These are phyloP conservation scores for Suillus paluster DNA, from an alignment of 768 basidiomycete species.

Conservation along the genomic window DNA sequence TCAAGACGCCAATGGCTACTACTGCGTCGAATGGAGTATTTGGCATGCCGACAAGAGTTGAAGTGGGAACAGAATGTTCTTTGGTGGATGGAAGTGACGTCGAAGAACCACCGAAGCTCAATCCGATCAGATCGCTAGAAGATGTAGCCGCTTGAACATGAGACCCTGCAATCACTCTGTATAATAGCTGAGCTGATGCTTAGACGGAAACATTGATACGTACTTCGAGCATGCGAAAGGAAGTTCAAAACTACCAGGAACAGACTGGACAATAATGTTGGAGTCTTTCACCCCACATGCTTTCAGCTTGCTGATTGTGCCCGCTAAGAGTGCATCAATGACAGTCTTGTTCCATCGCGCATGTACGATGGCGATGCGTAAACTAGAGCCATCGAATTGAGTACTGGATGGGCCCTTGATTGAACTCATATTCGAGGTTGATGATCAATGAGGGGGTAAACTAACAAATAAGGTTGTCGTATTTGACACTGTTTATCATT, in stretches of 20 bases:
- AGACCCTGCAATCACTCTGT: slow-evolving; percentile 87
- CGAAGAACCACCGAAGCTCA: slow-evolving; percentile 46
- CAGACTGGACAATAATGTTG: slow-evolving; percentile 90
- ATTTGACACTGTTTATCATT: slow-evolving; percentile 6
- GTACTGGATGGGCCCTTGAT: slow-evolving; percentile 79
- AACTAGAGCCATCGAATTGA: slow-evolving; percentile 75
- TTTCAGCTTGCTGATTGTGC: slow-evolving; percentile 79
- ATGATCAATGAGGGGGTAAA: not conserved
- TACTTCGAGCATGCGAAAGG: slow-evolving; percentile 87
- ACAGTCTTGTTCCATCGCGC: slow-evolving; percentile 94
- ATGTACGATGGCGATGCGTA: slow-evolving; percentile 92
- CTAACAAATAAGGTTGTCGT: not conserved
- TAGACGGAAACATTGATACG: slow-evolving; percentile 14
- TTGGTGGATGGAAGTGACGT: slow-evolving; percentile 40
- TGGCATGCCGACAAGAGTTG: slow-evolving; percentile 46
- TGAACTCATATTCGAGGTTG: slow-evolving; percentile 34
- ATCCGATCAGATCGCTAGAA: slow-evolving; percentile 75
- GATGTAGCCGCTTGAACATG: slow-evolving; percentile 79
- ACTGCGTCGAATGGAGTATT: slow-evolving; percentile 87
- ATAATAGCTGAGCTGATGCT: slow-evolving; percentile 13
- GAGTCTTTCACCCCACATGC: slow-evolving; percentile 84
- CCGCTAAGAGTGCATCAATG: slow-evolving; percentile 83
- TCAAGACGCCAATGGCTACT: slow-evolving; percentile 96
- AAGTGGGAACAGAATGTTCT: slow-evolving; percentile 57
- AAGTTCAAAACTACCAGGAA: slow-evolving; percentile 95